phyloP scores from a whole-genome alignment of 768 basidiomycete genomes.

The Collybia sordida region DNA sequence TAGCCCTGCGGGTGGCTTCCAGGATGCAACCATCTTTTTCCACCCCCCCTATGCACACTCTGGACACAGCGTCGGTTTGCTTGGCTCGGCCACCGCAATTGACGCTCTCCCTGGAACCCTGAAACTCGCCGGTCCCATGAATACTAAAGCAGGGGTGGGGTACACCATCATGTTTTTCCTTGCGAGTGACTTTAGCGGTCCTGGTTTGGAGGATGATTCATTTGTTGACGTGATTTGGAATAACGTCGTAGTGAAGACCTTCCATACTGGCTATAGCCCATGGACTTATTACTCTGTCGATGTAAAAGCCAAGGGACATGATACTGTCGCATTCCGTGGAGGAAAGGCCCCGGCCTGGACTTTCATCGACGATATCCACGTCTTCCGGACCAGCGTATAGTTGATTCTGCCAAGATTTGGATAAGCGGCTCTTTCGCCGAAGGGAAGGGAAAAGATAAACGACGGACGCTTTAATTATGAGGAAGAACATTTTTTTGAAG shows the following conservation, averaged over 20 bases:
- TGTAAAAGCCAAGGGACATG: constrained; percentile 9
- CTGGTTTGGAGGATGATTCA: constrained; percentile 2
- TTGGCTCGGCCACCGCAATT: constrained; percentile 6
- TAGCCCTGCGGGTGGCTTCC: neutral
- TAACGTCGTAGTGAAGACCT: constrained; percentile 5
- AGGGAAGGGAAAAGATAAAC: too few species aligned
- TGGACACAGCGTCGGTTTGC: constrained; percentile 8
- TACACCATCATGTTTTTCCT: constrained; percentile 13
- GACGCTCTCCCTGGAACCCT: constrained; percentile 12
- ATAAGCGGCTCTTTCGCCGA: too few species aligned
- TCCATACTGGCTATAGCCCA: constrained; percentile 4
- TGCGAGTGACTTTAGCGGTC: constrained; percentile 6
- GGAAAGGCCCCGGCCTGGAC: constrained; percentile 16
- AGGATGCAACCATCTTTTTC: constrained; percentile 15
- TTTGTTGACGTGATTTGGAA: constrained; percentile 14
- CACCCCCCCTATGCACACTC: constrained; percentile 10
- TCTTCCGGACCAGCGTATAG: neutral
- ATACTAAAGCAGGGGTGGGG: constrained; percentile 5
- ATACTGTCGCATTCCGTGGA: constrained; percentile 9
- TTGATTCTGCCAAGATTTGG: too few species aligned
- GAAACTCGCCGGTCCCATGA: constrained; percentile 5
- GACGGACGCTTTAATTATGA: too few species aligned
- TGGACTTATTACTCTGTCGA: constrained; percentile 4
- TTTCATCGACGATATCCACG: constrained; percentile 14
- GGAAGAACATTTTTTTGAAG: too few species aligned